A percentile compares a stretch with the other conserved stretches of the same genome.
phyloP scores from a whole-genome alignment of 2,329 filamentous ascomycete species.

The Paraphoma sp. region DNA sequence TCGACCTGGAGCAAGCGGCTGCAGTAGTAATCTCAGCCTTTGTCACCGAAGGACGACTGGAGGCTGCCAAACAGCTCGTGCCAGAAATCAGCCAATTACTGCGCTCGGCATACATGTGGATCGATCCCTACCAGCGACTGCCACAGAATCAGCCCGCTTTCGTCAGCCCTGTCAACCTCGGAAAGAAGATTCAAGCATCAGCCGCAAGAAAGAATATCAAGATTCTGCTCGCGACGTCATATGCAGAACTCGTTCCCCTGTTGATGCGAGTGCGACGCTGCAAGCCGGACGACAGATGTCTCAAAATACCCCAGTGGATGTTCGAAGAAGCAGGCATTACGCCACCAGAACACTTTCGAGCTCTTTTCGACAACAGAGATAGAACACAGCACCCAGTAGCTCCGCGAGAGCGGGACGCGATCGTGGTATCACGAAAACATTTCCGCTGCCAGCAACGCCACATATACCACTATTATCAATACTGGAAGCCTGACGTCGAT shows the following conservation, averaged over 20 bases:
- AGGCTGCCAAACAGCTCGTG: slow-evolving; percentile 11
- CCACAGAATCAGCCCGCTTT: background rate
- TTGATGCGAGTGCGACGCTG: slow-evolving; percentile 12
- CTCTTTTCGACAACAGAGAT: background rate
- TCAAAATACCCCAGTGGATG: slow-evolving; percentile 17
- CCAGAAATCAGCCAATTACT: slow-evolving; percentile 3
- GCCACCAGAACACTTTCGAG: slow-evolving; percentile 4
- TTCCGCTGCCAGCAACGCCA: slow-evolving; percentile 15
- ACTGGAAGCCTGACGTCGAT: slow-evolving; percentile 15
- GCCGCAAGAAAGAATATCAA: background rate
- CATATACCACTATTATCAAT: slow-evolving; percentile 10
- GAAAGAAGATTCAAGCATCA: background rate
- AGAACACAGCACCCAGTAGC: background rate
- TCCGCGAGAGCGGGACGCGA: slow-evolving; percentile 5
- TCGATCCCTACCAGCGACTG: background rate
- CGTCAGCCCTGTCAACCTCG: background rate
- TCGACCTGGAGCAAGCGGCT: slow-evolving; percentile 27
- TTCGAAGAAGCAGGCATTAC: slow-evolving; percentile 11
- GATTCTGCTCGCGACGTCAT: slow-evolving; percentile 1
- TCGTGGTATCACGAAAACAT: slow-evolving; percentile 14
- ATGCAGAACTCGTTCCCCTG: slow-evolving; percentile 7
- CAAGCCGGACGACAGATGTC: slow-evolving; percentile 9
- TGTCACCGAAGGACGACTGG: slow-evolving; percentile 6
- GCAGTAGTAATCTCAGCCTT: slow-evolving; percentile 23
- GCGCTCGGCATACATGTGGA: background rate